These are phyloP conservation scores for Ambrosia hybrid DNA, from an alignment of 140 eudicot genomes.

Conservation along the genomic window DNA sequence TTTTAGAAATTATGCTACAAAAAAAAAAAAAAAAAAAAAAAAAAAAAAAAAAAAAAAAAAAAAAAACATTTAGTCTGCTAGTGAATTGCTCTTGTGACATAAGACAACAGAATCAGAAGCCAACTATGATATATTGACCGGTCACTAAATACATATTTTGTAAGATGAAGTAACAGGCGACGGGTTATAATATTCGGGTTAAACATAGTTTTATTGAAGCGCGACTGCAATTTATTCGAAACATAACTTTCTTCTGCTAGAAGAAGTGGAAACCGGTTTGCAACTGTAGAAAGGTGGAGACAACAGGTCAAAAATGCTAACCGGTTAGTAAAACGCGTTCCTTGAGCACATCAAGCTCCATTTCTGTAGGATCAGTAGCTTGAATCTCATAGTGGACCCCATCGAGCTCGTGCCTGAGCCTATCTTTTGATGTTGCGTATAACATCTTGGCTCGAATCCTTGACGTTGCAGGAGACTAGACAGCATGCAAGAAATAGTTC, in stretches of 20 bases:
- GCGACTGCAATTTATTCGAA: not conserved
- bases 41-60: too few species aligned
- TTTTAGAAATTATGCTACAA: too few species aligned
- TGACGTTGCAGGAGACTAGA: constrained; percentile 57
- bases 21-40: too few species aligned
- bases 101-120: not conserved
- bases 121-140: not conserved
- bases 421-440: constrained; percentile 64
- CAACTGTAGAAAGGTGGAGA: not conserved
- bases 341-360: constrained; percentile 54
- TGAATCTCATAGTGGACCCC: constrained; percentile 70
- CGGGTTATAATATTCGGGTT: not conserved
- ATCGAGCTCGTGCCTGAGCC: constrained; percentile 55
- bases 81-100: not conserved
- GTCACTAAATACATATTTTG: too few species aligned
- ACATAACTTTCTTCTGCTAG: not conserved
- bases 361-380: constrained; percentile 58
- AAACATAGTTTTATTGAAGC: not conserved
- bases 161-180: too few species aligned
- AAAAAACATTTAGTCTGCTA: too few species aligned
- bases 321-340: constrained; percentile 40
- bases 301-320: not conserved
- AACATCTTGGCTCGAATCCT: constrained; percentile 68
- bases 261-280: not conserved
- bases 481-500: not conserved